Percentiles rank a stretch among this genome's conserved stretches.
phyloP scores from a whole-genome alignment of 371 early-diverging fungal species.

The Mucor racemosus region DNA sequence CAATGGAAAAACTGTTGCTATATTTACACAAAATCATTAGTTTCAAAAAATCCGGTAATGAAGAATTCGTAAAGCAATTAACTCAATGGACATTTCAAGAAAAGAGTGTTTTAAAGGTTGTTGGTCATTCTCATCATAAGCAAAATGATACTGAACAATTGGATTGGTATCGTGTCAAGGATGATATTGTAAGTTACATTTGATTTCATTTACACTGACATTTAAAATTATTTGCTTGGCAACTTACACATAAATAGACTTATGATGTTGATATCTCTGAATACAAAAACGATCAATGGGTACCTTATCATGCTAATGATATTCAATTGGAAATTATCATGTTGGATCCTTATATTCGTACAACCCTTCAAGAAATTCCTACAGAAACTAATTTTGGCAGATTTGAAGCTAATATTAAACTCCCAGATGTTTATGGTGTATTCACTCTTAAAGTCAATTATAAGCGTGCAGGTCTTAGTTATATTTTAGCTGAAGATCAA shows the following conservation, averaged over 20 bases:
- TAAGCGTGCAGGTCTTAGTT: slow-evolving; percentile 81
- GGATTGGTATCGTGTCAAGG: slow-evolving; percentile 87
- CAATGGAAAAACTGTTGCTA: not conserved
- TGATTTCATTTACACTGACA: not conserved
- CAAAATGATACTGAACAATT: slow-evolving; percentile 65
- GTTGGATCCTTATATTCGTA: slow-evolving; percentile 96
- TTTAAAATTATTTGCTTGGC: not conserved
- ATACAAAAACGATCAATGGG: slow-evolving; percentile 81
- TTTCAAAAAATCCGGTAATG: slow-evolving; percentile 67
- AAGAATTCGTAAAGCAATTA: slow-evolving; percentile 71
- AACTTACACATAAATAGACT: slow-evolving; percentile 46
- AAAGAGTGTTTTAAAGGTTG: slow-evolving; percentile 81
- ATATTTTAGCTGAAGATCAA: slow-evolving; percentile 72
- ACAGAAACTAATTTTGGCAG: slow-evolving; percentile 34
- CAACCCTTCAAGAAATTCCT: slow-evolving; percentile 65
- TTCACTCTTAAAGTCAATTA: slow-evolving; percentile 94
- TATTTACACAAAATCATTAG: not conserved
- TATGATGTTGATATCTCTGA: slow-evolving; percentile 82
- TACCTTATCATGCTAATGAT: slow-evolving; percentile 73
- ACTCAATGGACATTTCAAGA: slow-evolving; percentile 93
- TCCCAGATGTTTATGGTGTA: slow-evolving; percentile 96
- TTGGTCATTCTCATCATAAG: slow-evolving; percentile 71
- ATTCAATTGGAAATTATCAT: slow-evolving; percentile 93
- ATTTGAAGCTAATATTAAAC: slow-evolving; percentile 64
- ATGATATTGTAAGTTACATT: slow-evolving; percentile 74